Conservation (phyloP, 495 filamentous ascomycete species). For the Lophiostoma macrostomum region DNA sequence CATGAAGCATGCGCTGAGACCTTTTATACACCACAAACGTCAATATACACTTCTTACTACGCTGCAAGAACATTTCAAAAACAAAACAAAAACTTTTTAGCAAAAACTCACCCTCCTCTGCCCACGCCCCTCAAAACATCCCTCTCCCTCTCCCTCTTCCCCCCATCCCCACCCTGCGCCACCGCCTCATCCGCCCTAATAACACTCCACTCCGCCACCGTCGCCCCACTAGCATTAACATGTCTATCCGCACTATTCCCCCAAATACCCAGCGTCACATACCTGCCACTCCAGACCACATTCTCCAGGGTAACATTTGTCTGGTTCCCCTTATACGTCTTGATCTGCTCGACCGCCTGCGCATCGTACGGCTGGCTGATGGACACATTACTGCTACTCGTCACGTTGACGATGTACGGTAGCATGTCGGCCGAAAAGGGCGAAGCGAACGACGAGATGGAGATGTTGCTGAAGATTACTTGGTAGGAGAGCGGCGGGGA, state of each 20-base stretch:
- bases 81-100: too few relatives aligned
- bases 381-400: constrained; percentile 24
- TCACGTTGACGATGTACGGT: constrained; percentile 23
- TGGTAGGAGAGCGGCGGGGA: constrained; percentile 56
- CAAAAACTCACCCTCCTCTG: neutral
- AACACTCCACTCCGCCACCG: constrained; percentile 71
- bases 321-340: constrained; percentile 38
- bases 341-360: constrained; percentile 34
- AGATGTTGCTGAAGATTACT: constrained; percentile 54
- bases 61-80: too few relatives aligned
- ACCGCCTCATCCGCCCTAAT: constrained; percentile 38
- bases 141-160: neutral
- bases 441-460: neutral
- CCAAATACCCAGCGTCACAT: constrained; percentile 44
- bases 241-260: constrained; percentile 45
- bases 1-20: too few relatives aligned
- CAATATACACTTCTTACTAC: too few relatives aligned
- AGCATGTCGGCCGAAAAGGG: neutral
- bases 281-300: constrained; percentile 40
- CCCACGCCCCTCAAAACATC: neutral
- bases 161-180: neutral
- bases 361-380: constrained; percentile 36
- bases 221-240: constrained; percentile 55
- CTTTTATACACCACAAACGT: too few relatives aligned
- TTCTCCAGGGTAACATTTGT: constrained; percentile 39